A percentile compares a stretch with the other conserved stretches of the same genome.
Conservation (phyloP, 805 yeast species). For the Saccharomycopsis olivae region DNA sequence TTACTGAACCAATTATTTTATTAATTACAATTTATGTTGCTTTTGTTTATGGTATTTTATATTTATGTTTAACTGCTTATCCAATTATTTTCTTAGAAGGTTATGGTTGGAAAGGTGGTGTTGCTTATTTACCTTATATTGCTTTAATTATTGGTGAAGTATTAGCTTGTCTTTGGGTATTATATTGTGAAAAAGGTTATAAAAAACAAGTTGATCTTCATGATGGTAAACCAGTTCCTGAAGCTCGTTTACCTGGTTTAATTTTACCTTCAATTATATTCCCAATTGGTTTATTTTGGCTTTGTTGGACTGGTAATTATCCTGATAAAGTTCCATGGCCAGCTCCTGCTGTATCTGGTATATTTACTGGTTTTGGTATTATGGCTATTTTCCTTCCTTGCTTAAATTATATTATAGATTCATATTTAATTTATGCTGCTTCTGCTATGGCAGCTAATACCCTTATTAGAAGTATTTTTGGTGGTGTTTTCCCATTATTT, state of each 20-base stretch:
- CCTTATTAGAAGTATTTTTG: conserved; percentile 55
- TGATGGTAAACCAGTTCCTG: conserved; percentile 59
- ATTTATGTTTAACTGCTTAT: conserved; percentile 62
- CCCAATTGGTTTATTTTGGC: conserved; percentile 76
- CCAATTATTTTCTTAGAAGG: conserved; percentile 59
- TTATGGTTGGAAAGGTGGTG: conserved; percentile 54
- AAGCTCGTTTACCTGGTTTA: conserved; percentile 70
- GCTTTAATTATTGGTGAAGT: conserved; percentile 61
- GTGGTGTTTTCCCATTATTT: conserved; percentile 64
- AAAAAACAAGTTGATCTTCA: conserved; percentile 36
- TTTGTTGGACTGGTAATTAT: conserved; percentile 81
- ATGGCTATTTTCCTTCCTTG: conserved; percentile 59
- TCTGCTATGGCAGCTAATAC: conserved; percentile 72
- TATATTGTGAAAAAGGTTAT: conserved; percentile 43
- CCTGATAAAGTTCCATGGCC: conserved; percentile 66
- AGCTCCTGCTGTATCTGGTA: conserved; percentile 61
- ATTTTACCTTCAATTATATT: conserved; percentile 60
- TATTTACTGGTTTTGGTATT: conserved; percentile 58
- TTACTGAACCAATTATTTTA: conserved; percentile 64
- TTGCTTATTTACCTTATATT: conserved; percentile 69
- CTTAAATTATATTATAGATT: conserved; percentile 62
- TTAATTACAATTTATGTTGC: conserved; percentile 61
- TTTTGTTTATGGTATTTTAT: conserved; percentile 71
- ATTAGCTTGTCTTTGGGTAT: conserved; percentile 45
- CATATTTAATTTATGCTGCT: conserved; percentile 62